phyloP scores from a whole-genome alignment of 2,329 filamentous ascomycete genomes.

The Fusarium gaditjirri region DNA sequence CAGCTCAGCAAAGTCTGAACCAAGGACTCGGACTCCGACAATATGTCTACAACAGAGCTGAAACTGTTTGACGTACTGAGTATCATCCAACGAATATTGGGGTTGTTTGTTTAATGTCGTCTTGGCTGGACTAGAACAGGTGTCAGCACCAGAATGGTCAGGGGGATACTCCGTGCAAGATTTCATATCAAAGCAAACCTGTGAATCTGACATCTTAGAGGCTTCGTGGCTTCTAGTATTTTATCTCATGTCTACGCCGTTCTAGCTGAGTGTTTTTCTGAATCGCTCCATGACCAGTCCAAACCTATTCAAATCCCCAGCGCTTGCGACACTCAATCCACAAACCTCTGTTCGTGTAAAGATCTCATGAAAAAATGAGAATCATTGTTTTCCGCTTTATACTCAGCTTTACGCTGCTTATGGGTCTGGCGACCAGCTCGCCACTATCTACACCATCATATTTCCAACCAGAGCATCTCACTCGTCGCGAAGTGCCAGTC shows the following conservation, averaged over 20 bases:
- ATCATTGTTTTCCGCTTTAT: rapidly evolving
- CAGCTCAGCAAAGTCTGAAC: background rate
- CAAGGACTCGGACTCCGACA: background rate
- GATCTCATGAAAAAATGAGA: rapidly evolving
- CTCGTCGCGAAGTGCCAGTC: background rate
- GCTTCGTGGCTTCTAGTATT: rapidly evolving
- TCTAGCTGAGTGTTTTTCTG: too few species aligned
- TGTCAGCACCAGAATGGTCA: background rate
- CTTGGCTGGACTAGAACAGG: background rate
- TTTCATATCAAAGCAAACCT: background rate
- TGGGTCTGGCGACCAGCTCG: background rate
- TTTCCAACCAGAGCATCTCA: background rate
- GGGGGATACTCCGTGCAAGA: background rate
- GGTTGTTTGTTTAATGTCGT: background rate
- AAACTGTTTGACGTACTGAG: background rate
- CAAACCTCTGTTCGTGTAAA: background rate
- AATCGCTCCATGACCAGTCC: too few species aligned
- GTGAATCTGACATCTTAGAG: rapidly evolving
- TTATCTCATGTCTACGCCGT: too few species aligned
- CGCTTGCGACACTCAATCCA: rapidly evolving
- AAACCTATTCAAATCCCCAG: background rate
- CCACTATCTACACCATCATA: background rate
- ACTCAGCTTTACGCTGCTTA: rapidly evolving
- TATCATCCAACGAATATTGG: background rate
- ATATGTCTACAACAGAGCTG: background rate